Evolutionary conservation across 805 yeast species (phyloP).

Genomic region (Spathaspora hagerdaliae): DNA sequence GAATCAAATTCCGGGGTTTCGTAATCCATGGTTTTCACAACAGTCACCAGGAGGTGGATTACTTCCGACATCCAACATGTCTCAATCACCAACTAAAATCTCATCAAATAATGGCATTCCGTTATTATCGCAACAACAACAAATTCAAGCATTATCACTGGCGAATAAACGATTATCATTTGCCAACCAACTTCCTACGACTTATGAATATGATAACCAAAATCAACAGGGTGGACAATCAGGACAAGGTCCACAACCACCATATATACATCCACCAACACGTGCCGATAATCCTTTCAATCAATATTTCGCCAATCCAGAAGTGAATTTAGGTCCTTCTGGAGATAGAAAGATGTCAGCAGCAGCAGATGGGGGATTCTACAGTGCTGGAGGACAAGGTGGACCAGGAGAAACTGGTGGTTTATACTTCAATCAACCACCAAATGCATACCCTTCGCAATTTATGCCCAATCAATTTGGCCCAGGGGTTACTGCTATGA

Average conservation of each 20-base stretch:
- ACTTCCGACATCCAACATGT: constrained; percentile 1
- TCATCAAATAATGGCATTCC: constrained; percentile 8
- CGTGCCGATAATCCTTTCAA: constrained; percentile 44
- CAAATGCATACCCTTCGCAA: constrained; percentile 2
- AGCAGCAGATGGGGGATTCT: constrained; percentile 18
- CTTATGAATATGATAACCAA: constrained; percentile 41
- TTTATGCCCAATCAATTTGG: not conserved
- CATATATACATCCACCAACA: constrained; percentile 39
- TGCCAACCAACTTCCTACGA: constrained; percentile 45
- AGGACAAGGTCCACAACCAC: constrained; percentile 11
- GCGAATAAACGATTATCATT: constrained; percentile 27
- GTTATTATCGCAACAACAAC: constrained; percentile 13
- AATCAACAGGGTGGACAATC: constrained; percentile 8
- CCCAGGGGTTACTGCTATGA: not conserved
- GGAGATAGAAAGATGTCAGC: constrained; percentile 36
- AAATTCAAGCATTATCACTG: constrained; percentile 8
- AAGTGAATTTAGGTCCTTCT: constrained; percentile 21
- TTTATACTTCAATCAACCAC: not conserved
- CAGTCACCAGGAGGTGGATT: constrained; percentile 10
- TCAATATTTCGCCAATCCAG: constrained; percentile 38
- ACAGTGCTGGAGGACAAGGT: not conserved
- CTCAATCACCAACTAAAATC: constrained; percentile 27
- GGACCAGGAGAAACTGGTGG: not conserved
- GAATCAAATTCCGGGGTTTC: constrained; percentile 26
- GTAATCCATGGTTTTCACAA: constrained; percentile 43